phyloP scores from a whole-genome alignment of 2,329 filamentous ascomycete species.

The Colletotrichum sp. region DNA sequence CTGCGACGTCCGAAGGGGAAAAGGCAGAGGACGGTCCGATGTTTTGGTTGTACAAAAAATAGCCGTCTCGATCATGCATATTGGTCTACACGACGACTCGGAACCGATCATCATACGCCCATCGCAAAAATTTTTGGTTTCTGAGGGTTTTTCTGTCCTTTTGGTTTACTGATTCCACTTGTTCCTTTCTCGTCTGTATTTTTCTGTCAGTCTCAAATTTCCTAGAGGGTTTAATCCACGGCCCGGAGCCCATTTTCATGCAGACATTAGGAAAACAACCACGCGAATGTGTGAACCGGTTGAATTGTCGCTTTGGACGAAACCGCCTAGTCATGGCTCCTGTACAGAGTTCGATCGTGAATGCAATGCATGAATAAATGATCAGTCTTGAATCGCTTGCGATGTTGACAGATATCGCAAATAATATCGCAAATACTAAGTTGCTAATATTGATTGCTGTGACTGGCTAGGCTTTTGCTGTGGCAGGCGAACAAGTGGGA shows the following conservation, averaged over 20 bases:
- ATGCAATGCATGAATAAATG: neutral
- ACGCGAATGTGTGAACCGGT: neutral
- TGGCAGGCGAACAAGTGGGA: neutral
- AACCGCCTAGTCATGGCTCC: neutral
- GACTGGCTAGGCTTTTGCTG: neutral
- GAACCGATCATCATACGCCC: neutral
- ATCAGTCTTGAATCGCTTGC: neutral
- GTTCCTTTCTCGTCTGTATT: neutral
- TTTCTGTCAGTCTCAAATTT: neutral
- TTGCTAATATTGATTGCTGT: neutral
- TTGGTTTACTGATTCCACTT: neutral
- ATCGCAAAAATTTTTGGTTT: neutral
- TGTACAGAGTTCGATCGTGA: neutral
- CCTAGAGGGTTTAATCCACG: neutral
- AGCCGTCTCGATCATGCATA: neutral
- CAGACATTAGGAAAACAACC: neutral
- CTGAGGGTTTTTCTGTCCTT: neutral
- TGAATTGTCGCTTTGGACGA: neutral
- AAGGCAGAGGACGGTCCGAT: neutral
- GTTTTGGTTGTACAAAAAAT: neutral
- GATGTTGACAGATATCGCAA: neutral
- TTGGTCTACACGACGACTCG: neutral
- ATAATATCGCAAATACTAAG: neutral
- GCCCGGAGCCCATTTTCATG: neutral
- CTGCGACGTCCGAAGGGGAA: slow-evolving; percentile 8